A percentile compares a stretch with the other conserved stretches of the same genome.
Conservation (phyloP, 257 asterid genomes). For the Osmanthus fragrans region DNA sequence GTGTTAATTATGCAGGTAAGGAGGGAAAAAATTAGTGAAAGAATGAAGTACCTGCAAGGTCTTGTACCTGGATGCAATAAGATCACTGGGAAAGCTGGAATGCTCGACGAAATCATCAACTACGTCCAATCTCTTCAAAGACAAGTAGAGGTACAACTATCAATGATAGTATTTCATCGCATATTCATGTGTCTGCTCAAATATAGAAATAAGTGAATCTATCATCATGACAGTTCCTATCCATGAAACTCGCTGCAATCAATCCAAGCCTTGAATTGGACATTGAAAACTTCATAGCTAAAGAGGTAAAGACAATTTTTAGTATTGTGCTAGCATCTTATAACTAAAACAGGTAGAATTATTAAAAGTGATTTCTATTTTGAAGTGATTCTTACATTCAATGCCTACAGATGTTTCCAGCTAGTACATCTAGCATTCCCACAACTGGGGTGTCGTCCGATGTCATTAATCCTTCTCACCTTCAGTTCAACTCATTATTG, state of each 20-base stretch:
- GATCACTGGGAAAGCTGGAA: constrained; percentile 91
- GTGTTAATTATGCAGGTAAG: constrained; percentile 53
- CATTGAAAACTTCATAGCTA: constrained; percentile 42
- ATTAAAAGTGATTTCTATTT: background rate
- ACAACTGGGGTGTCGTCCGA: constrained; percentile 42
- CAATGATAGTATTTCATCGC: background rate
- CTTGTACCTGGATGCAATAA: constrained; percentile 91
- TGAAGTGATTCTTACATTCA: background rate
- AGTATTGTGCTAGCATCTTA: background rate
- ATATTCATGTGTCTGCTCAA: background rate
- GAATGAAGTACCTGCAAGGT: constrained; percentile 88
- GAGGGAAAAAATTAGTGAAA: constrained; percentile 89
- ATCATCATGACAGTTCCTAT: constrained; percentile 63
- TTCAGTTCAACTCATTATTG: constrained; percentile 44
- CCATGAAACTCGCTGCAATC: constrained; percentile 85
- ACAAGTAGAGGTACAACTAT: constrained; percentile 76
- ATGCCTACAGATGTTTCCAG: constrained; percentile 47
- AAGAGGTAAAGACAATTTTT: constrained; percentile 59
- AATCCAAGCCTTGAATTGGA: constrained; percentile 67
- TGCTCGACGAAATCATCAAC: constrained; percentile 93
- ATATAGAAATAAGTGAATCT: constrained; percentile 4
- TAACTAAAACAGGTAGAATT: no score
- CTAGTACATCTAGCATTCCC: constrained; percentile 36
- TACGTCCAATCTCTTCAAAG: constrained; percentile 93
- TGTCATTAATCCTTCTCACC: constrained; percentile 37